These are phyloP conservation scores for Melampsora americana DNA, from an alignment of 1,284 basidiomycete species.

Conservation along the genomic window DNA sequence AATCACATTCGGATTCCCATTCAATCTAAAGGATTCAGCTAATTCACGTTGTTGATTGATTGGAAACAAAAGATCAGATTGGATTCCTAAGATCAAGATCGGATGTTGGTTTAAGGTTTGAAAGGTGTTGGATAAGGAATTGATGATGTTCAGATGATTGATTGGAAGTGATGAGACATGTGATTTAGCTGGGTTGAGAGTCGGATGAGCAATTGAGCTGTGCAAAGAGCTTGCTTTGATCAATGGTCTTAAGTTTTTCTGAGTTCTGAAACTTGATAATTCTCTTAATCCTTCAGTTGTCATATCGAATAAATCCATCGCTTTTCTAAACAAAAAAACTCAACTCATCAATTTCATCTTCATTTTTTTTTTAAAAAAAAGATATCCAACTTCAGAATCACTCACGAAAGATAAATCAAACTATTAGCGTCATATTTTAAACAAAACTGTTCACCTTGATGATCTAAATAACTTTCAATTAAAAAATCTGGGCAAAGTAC, in stretches of 20 bases:
- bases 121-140: constrained; percentile 78
- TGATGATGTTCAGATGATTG: constrained; percentile 62
- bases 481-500: constrained; percentile 90
- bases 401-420: constrained; percentile 74
- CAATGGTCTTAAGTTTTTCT: constrained; percentile 50
- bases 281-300: constrained; percentile 71
- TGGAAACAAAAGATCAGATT: constrained; percentile 93
- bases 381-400: neutral
- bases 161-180: constrained; percentile 47
- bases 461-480: constrained; percentile 97
- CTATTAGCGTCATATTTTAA: constrained; percentile 99
- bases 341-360: neutral
- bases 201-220: constrained; percentile 51
- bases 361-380: constrained; percentile 39
- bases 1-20: constrained; percentile 72
- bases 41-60: constrained; percentile 96
- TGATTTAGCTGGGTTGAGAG: constrained; percentile 20
- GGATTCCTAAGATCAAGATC: constrained; percentile 84
- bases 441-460: constrained; percentile 96
- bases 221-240: constrained; percentile 47
- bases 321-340: constrained; percentile 64
- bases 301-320: constrained; percentile 99
- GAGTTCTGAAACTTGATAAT: constrained; percentile 56
- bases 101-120: constrained; percentile 66
- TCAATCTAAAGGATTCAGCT: constrained; percentile 83